Base-by-base conservation (phyloP, 352 stramenopile genomes). In the Bremia lactucae region DNA sequence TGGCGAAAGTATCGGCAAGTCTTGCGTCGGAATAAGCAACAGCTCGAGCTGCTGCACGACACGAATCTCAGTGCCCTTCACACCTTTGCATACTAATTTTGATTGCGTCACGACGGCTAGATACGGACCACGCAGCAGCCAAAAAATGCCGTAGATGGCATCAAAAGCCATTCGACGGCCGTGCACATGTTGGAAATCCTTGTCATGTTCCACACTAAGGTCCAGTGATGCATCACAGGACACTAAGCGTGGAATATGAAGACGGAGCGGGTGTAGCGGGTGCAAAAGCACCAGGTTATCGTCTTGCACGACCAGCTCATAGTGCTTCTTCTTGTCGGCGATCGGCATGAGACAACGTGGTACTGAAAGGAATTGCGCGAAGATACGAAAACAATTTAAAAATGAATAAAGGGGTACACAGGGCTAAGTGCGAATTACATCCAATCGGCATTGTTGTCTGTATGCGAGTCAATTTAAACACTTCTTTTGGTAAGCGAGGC, bases 121-220 rank as follows among this genome's bases (percentile, higher is more conserved):
- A 46, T 87, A 90, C 10, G 65, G 72, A 0, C 77, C 74, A 1
- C 68, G 65, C 20, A 87, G 60, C 55, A 87, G 52, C 52, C 44
- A 67, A 55, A 83, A 86, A 29, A 90, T 63, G 50, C 77, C 74
- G 56, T 83, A 90, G 50, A 90, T 82, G 21, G 71, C 75, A 55
- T 88, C 72, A 25, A 87, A 87, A 26, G 46, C 53, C 68, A 90
- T 79, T 40, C 68, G 71, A 11, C 78, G 75, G 6, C 78, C 75
- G 51, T 87, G 72, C 38, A 84, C 36, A 34, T 83, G 72, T 50
- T 68, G 66, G 33, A 76, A 68, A 36, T 79, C 62, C 50, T 64
- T 49, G 22, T 75, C 59, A 36, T 86, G 68, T 36, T 89, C 72
- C 20, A 83, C 63, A 33, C 57, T 52, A 20, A 89, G 46, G 28